Evolutionary conservation across 169 alveolate species (phyloP).

Genomic region (Cyclospora cayetanensis): DNA sequence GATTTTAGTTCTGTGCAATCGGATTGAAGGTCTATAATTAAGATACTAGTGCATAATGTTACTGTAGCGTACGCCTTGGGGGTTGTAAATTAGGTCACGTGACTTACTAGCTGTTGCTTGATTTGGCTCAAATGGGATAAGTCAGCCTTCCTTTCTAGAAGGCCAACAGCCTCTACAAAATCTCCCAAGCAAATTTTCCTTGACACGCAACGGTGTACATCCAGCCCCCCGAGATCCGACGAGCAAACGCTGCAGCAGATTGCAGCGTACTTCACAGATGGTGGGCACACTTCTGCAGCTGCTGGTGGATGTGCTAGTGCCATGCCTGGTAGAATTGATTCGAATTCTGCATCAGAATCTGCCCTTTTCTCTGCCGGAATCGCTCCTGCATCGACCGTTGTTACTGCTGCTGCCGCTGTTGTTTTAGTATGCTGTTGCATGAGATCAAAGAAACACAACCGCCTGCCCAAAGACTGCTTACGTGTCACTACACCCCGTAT

Average conservation of each 20-base stretch:
- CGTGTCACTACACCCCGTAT: constrained; percentile 10
- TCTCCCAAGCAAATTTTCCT: constrained; percentile 14
- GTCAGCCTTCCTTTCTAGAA: background rate
- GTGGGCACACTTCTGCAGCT: background rate
- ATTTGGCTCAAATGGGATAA: background rate
- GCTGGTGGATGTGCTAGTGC: background rate
- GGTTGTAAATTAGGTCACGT: no score
- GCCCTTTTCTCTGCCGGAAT: no score
- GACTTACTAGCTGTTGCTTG: background rate
- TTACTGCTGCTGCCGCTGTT: constrained; percentile 22
- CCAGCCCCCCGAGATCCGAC: constrained; percentile 30
- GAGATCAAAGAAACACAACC: constrained; percentile 35
- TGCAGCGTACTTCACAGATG: background rate
- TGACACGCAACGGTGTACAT: constrained; percentile 48
- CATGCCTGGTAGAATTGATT: background rate
- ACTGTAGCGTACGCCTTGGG: no score
- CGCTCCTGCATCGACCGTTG: background rate
- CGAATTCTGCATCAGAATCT: no score
- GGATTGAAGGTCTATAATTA: no score
- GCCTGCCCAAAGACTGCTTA: constrained; percentile 52
- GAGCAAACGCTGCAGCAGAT: constrained; percentile 51
- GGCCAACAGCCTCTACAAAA: constrained; percentile 22
- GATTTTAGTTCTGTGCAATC: no score
- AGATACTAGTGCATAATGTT: no score
- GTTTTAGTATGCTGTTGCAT: background rate